Conservation (phyloP, 768 basidiomycete genomes). For the Lentinula lateritia region DNA sequence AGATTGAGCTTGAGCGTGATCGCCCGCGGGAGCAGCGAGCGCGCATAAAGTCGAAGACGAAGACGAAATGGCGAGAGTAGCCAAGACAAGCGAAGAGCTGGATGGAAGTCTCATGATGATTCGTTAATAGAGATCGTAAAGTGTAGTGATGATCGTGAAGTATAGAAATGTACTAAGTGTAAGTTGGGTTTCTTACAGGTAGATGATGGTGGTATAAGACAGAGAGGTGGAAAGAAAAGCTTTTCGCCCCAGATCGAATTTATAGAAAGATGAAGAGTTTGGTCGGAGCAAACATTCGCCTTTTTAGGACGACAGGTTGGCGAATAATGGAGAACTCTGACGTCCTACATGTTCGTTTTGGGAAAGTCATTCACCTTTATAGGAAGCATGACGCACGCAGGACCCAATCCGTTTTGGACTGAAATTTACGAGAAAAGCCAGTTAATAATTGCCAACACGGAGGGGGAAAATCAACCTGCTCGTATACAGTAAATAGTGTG, state of each 20-base stretch:
- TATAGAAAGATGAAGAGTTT: not conserved
- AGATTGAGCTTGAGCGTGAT: conserved; percentile 16
- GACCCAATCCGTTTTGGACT: too few species aligned
- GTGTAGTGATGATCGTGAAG: conserved; percentile 2
- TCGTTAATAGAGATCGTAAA: conserved; percentile 10
- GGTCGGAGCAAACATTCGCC: not conserved
- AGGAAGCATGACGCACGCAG: not conserved
- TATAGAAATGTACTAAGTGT: not conserved
- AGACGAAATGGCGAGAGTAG: conserved; percentile 44
- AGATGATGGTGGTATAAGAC: conserved; percentile 3
- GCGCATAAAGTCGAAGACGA: conserved; percentile 29
- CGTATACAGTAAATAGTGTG: not conserved
- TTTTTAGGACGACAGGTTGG: not conserved
- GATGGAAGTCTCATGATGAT: conserved; percentile 39
- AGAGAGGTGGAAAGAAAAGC: not conserved
- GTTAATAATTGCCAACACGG: too few species aligned
- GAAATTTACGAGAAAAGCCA: too few species aligned
- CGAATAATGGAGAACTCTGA: not conserved
- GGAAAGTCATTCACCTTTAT: not conserved
- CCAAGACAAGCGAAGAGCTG: conserved; percentile 42
- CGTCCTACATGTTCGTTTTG: not conserved
- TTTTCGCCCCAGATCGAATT: not conserved
- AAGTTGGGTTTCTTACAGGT: not conserved
- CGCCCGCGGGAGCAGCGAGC: conserved; percentile 37
- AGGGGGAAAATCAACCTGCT: not conserved